These are phyloP conservation scores for Macrocybe gigantea DNA, from an alignment of 768 basidiomycete genomes.

Conservation along the genomic window DNA sequence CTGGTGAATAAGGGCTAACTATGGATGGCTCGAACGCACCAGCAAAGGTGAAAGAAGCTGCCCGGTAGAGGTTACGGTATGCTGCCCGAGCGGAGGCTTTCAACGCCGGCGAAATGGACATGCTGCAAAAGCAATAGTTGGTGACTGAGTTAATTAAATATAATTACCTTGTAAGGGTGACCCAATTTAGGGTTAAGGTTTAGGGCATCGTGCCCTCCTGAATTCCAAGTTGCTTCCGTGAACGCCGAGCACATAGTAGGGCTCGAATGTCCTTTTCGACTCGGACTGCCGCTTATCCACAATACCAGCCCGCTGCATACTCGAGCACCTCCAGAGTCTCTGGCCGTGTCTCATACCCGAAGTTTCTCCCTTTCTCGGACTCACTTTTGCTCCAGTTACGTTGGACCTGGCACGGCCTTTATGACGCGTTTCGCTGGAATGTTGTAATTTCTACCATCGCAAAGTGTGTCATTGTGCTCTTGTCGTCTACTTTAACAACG, in stretches of 20 bases:
- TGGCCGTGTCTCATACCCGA: constrained; percentile 50
- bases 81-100: constrained; percentile 65
- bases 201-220: constrained; percentile 2
- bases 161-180: too few species aligned
- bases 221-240: too few species aligned
- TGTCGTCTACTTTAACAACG: too few species aligned
- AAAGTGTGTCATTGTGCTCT: constrained; percentile 35
- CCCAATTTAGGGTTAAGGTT: constrained; percentile 33
- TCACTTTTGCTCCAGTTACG: constrained; percentile 53
- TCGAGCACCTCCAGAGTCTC: too few species aligned
- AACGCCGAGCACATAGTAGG: too few species aligned
- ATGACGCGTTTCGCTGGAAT: constrained; percentile 73
- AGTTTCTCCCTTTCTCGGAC: constrained; percentile 60
- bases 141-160: not conserved
- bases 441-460: constrained; percentile 50
- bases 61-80: constrained; percentile 67
- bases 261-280: constrained; percentile 8
- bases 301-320: not conserved
- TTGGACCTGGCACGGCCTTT: constrained; percentile 54
- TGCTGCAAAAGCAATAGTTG: constrained; percentile 12
- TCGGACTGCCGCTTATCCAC: constrained; percentile 15
- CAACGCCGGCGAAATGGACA: constrained; percentile 53
- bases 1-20: constrained; percentile 1
- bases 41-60: constrained; percentile 59
- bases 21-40: constrained; percentile 29